Conservation (phyloP, 352 stramenopile genomes). For the Phytophthora meadii region DNA sequence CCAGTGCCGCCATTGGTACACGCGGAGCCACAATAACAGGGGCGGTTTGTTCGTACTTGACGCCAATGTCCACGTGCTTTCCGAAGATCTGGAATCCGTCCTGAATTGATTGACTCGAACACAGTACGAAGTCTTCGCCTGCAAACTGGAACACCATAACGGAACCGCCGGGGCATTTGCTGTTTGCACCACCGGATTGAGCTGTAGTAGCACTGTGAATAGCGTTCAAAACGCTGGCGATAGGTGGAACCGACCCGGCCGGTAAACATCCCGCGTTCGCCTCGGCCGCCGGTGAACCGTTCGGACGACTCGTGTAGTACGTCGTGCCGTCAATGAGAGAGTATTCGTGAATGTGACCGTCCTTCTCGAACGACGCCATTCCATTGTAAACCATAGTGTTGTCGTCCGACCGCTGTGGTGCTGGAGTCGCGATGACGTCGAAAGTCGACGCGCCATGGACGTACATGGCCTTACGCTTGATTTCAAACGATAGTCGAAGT, state of each 20-base stretch:
- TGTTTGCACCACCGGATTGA: slow-evolving; percentile 3
- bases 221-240: slow-evolving; percentile 35
- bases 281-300: neutral
- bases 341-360: slow-evolving; percentile 41
- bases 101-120: slow-evolving; percentile 27
- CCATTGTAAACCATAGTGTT: slow-evolving; percentile 44
- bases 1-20: slow-evolving; percentile 14
- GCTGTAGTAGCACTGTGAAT: slow-evolving; percentile 31
- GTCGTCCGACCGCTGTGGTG: slow-evolving; percentile 16
- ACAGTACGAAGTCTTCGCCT: slow-evolving; percentile 52
- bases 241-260: slow-evolving; percentile 33
- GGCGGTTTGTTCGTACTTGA: slow-evolving; percentile 37
- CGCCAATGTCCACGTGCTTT: slow-evolving; percentile 50
- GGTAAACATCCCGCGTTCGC: slow-evolving; percentile 34
- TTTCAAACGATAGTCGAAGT: slow-evolving; percentile 43
- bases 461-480: slow-evolving; percentile 54
- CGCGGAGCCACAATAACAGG: slow-evolving; percentile 29
- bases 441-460: slow-evolving; percentile 43
- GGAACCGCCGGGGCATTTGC: slow-evolving; percentile 28
- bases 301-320: slow-evolving; percentile 37
- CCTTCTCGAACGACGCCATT: slow-evolving; percentile 37
- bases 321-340: slow-evolving; percentile 41
- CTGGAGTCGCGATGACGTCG: slow-evolving; percentile 43
- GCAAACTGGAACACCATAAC: slow-evolving; percentile 47
- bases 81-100: slow-evolving; percentile 51